A percentile compares a stretch with the other conserved stretches of the same genome.
phyloP scores from a whole-genome alignment of 805 yeast species.

The Candida michaelii region DNA sequence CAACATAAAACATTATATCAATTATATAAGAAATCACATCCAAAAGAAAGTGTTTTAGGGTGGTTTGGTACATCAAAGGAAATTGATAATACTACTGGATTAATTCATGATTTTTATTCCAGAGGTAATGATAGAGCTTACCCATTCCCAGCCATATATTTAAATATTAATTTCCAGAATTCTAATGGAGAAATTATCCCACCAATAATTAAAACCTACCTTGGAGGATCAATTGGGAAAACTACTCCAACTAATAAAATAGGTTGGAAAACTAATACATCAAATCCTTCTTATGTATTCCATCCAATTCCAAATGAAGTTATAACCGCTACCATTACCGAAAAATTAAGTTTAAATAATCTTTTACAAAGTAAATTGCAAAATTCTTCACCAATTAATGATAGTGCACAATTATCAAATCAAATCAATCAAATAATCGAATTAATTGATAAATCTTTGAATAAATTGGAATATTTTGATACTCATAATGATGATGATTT shows the following conservation, averaged over 20 bases:
- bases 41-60: conserved; percentile 76
- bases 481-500: conserved; percentile 42
- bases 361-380: conserved; percentile 24
- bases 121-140: conserved; percentile 66
- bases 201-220: conserved; percentile 65
- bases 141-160: conserved; percentile 77
- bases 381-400: conserved; percentile 26
- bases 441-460: conserved; percentile 50
- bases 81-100: conserved; percentile 70
- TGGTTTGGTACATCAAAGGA: conserved; percentile 72
- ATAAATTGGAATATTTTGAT: conserved; percentile 44
- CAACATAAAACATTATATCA: conserved; percentile 70
- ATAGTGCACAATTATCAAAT: conserved; percentile 43
- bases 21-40: conserved; percentile 73
- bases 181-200: conserved; percentile 46
- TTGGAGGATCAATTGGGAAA: conserved; percentile 72
- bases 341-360: conserved; percentile 55
- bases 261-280: conserved; percentile 40
- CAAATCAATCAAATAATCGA: conserved; percentile 47
- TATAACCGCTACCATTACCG: conserved; percentile 52
- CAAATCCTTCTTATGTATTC: conserved; percentile 54
- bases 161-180: conserved; percentile 64
- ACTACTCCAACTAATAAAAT: conserved; percentile 4
- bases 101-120: conserved; percentile 77
- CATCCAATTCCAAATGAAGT: conserved; percentile 72